Percentiles rank a stretch among this genome's conserved stretches.
phyloP scores from a whole-genome alignment of 108 stramenopile species.

The Cyclotella kingstonii region DNA sequence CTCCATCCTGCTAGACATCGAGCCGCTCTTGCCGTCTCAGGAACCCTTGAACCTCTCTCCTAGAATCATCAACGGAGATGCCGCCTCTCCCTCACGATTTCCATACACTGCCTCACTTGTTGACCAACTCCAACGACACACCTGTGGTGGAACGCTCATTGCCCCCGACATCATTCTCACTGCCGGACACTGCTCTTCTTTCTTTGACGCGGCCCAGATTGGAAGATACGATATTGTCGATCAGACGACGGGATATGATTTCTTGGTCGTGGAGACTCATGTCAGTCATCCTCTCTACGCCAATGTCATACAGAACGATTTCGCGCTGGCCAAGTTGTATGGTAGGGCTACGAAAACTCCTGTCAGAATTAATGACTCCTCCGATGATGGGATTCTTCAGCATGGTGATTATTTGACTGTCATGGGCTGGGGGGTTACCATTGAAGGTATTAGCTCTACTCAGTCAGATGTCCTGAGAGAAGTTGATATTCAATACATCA shows the following conservation, averaged over 20 bases:
- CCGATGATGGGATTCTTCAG: neutral
- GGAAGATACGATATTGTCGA: constrained; percentile 12
- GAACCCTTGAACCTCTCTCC: constrained; percentile 1
- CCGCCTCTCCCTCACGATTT: constrained; percentile 23
- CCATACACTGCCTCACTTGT: constrained; percentile 45
- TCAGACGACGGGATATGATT: constrained; percentile 13
- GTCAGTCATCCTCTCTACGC: constrained; percentile 19
- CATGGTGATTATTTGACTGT: constrained; percentile 22
- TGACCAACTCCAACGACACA: neutral
- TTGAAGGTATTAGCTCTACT: constrained; percentile 5
- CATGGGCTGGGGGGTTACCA: constrained; percentile 34
- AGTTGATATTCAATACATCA: constrained; percentile 30
- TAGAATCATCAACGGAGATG: constrained; percentile 47
- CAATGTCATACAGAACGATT: constrained; percentile 36
- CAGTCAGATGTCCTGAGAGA: constrained; percentile 26
- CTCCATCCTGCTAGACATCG: too few species aligned
- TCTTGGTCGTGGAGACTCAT: constrained; percentile 26
- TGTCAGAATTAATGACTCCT: constrained; percentile 35
- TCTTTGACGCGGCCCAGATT: constrained; percentile 17
- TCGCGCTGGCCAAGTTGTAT: constrained; percentile 38
- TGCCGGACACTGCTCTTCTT: constrained; percentile 48
- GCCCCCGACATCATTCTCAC: constrained; percentile 57
- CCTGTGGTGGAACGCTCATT: constrained; percentile 50
- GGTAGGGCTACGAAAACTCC: neutral
- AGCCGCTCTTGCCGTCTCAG: too few species aligned